A percentile compares a stretch with the other conserved stretches of the same genome.
phyloP scores from a whole-genome alignment of 1,139 yeast species.

The Candida tetrigidarum region DNA sequence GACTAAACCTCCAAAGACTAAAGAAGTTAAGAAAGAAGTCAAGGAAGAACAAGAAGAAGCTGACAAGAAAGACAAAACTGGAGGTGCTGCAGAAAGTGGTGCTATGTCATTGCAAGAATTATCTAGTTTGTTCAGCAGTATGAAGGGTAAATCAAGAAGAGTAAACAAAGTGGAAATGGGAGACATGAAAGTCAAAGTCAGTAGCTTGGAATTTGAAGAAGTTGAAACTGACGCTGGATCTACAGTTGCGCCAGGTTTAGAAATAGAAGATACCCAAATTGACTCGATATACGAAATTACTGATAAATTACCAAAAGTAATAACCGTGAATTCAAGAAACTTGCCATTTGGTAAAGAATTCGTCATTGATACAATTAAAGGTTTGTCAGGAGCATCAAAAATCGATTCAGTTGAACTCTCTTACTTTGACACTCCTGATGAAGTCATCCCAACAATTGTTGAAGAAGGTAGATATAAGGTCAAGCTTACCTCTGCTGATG shows the following conservation, averaged over 20 bases:
- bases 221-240: constrained; percentile 19
- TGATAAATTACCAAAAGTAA: constrained; percentile 34
- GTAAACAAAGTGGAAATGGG: background rate
- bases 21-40: constrained; percentile 13
- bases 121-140: constrained; percentile 36
- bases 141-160: constrained; percentile 20
- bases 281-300: constrained; percentile 26
- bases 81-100: constrained; percentile 13
- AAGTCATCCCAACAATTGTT: too few relatives aligned
- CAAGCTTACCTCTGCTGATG: constrained; percentile 29
- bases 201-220: background rate
- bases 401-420: constrained; percentile 14
- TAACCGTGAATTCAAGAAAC: constrained; percentile 22
- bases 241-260: too few relatives aligned
- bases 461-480: constrained; percentile 37
- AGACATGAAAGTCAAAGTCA: constrained; percentile 9
- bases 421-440: constrained; percentile 17
- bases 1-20: too few relatives aligned
- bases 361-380: constrained; percentile 29
- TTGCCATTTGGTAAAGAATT: constrained; percentile 34
- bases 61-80: constrained; percentile 12
- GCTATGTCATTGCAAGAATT: constrained; percentile 48
- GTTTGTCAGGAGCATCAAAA: constrained; percentile 32
- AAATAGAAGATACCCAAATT: too few relatives aligned
- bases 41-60: constrained; percentile 17